These are phyloP conservation scores for Leccinum variicolor DNA, from an alignment of 768 basidiomycete genomes.

Conservation along the genomic window DNA sequence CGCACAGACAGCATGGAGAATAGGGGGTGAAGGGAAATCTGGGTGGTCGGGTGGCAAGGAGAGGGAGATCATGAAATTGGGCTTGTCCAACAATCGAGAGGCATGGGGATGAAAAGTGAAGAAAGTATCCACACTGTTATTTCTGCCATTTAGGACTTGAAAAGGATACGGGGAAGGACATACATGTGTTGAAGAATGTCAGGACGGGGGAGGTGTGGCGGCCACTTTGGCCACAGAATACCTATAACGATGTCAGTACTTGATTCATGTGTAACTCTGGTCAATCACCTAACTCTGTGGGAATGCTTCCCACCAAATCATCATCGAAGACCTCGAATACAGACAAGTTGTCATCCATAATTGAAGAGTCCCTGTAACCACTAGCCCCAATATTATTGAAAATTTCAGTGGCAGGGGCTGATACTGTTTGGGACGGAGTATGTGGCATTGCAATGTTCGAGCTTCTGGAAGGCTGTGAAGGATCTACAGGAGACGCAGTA, in stretches of 20 bases:
- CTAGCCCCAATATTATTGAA: neutral
- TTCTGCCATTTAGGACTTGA: neutral
- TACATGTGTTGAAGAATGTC: conserved; percentile 65
- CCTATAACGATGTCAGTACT: conserved; percentile 7
- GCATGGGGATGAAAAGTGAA: conserved; percentile 77
- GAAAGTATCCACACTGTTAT: conserved; percentile 66
- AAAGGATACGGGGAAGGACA: conserved; percentile 19
- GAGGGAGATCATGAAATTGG: conserved; percentile 63
- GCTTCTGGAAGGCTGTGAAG: neutral
- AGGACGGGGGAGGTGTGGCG: conserved; percentile 56
- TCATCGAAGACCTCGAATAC: neutral
- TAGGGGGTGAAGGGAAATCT: conserved; percentile 65
- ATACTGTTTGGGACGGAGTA: neutral
- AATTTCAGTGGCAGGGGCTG: neutral
- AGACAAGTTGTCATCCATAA: neutral
- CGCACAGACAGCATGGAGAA: conserved; percentile 88
- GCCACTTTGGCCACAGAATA: conserved; percentile 44
- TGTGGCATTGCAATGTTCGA: neutral
- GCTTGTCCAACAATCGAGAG: conserved; percentile 61
- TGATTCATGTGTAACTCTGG: neutral
- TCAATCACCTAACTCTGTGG: conserved; percentile 6
- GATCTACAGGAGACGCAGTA: neutral
- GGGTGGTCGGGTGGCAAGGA: conserved; percentile 63
- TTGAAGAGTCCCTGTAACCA: neutral
- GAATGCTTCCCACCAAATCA: neutral